These are phyloP conservation scores for Sedum album DNA, from an alignment of 164 flowering plant species.

Conservation along the genomic window DNA sequence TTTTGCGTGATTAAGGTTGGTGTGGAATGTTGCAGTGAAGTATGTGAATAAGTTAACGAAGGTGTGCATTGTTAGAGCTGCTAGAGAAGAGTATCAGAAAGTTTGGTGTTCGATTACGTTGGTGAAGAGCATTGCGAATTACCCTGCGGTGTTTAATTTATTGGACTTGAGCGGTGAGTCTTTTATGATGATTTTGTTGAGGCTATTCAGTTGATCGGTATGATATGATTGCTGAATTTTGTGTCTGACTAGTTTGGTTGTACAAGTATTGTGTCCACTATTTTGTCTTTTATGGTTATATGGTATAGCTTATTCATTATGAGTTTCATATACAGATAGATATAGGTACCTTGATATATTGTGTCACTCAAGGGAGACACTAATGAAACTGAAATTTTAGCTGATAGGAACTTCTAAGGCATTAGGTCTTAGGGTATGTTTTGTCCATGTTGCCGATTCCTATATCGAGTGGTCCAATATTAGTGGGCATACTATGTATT, in stretches of 20 bases:
- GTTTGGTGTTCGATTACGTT: constrained; percentile 80
- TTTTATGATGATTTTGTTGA: too few relatives aligned
- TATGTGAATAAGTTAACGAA: constrained; percentile 87
- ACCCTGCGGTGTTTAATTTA: constrained; percentile 62
- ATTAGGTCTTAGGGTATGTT: too few relatives aligned
- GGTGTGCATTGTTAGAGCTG: constrained; percentile 59
- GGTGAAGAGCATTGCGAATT: constrained; percentile 66
- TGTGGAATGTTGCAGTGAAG: constrained; percentile 48
- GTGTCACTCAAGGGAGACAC: not conserved
- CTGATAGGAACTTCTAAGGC: too few relatives aligned
- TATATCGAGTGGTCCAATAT: too few relatives aligned
- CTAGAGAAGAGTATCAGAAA: constrained; percentile 65
- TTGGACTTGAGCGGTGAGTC: constrained; percentile 81
- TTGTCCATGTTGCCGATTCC: too few relatives aligned
- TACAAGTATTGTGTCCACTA: not conserved
- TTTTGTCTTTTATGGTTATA: not conserved
- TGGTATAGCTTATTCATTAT: too few relatives aligned
- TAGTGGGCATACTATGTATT: too few relatives aligned
- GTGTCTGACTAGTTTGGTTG: not conserved
- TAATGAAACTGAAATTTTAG: not conserved
- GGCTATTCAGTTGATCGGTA: too few relatives aligned
- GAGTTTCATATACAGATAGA: too few relatives aligned
- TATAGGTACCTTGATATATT: too few relatives aligned
- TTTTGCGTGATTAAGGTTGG: not conserved
- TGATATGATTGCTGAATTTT: too few relatives aligned